Evolutionary conservation across 1,284 basidiomycete species (phyloP), one percentile per base, ranked within the genome.

Genomic region (Polyporus tsugae): DNA sequence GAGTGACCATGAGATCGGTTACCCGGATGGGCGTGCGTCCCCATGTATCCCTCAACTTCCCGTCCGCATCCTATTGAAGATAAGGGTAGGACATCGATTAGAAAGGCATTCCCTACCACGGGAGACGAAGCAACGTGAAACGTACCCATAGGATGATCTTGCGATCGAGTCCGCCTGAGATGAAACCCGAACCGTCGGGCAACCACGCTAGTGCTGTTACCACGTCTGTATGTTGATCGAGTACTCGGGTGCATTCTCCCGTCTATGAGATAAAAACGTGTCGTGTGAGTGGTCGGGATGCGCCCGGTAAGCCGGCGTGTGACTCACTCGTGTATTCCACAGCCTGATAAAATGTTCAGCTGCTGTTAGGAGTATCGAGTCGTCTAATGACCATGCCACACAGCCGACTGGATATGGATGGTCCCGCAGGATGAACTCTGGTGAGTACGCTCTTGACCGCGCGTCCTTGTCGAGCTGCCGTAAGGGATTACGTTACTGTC

Each of bases 301-400:
- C n/a, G 19, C 10, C 39, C 36, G 39, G n/a, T 35, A 55, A 33
- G 36, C 62, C 52, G 52, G 39, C 52, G 62, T 57, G 62, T 13
- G 19, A 79, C 82, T 71, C 73, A 96, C 95, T 86, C 90, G 89
- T 55, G 90, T 85, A 79, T 97, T 91, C 95, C 95, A 98, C 75
- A 98, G 84, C 79, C 92, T 91, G 78, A 98, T 91, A 53, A 83
- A 80, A 64, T 91, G 85, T 73, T 97, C 95, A 19, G 94, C 85
- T 57, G 92, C 91, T 1, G 95, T 95, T 55, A 97, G 85, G 67
- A 98, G 82, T 72, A 93, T 86, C 38, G 88, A 84, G 75, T 97
- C 95, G 76, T 98, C 94, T 60, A 92, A 86, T 41, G 96, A 97
- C 96, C 96, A 98, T 1, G 95, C 90, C 64, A 98, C 82, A 72